Conservation (phyloP, 2,329 filamentous ascomycete species). For the Hymenotorrendiella dingleyae region DNA sequence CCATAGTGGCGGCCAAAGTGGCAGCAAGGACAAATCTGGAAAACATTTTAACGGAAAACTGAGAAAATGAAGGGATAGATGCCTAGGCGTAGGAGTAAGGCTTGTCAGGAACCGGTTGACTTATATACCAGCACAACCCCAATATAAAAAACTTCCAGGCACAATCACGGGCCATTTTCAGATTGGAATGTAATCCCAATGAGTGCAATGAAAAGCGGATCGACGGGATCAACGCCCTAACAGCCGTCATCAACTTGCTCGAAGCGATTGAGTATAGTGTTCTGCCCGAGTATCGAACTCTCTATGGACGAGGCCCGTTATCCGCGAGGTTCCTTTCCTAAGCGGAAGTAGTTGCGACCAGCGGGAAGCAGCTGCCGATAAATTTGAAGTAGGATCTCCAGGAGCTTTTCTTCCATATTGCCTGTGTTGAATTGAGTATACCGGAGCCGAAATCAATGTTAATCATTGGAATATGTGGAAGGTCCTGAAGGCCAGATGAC, state of each 20-base stretch:
- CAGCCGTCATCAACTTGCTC: slow-evolving; percentile 8
- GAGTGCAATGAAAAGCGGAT: slow-evolving; percentile 5
- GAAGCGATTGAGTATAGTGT: neutral
- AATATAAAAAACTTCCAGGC: too few species aligned
- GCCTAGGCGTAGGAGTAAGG: neutral
- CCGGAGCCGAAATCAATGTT: neutral
- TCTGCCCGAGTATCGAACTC: neutral
- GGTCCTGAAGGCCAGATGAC: slow-evolving; percentile 8
- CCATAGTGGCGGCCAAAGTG: slow-evolving; percentile 35
- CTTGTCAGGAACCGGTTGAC: neutral
- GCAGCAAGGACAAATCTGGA: slow-evolving; percentile 35
- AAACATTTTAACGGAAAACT: slow-evolving; percentile 15
- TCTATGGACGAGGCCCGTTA: neutral
- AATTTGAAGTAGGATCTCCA: neutral
- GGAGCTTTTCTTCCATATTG: slow-evolving; percentile 8
- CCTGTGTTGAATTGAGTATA: slow-evolving; percentile 6
- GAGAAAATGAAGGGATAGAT: neutral
- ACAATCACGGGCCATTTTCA: too few species aligned
- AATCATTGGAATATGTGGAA: neutral
- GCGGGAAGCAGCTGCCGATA: slow-evolving; percentile 4
- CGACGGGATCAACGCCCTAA: slow-evolving; percentile 9
- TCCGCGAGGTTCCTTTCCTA: neutral
- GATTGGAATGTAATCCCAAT: too few species aligned
- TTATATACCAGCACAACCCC: neutral
- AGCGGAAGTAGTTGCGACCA: neutral